Evolutionary conservation across 2,329 filamentous ascomycete species (phyloP), one percentile per base, ranked within the genome.

Genomic region (Penicillium sp.): DNA sequence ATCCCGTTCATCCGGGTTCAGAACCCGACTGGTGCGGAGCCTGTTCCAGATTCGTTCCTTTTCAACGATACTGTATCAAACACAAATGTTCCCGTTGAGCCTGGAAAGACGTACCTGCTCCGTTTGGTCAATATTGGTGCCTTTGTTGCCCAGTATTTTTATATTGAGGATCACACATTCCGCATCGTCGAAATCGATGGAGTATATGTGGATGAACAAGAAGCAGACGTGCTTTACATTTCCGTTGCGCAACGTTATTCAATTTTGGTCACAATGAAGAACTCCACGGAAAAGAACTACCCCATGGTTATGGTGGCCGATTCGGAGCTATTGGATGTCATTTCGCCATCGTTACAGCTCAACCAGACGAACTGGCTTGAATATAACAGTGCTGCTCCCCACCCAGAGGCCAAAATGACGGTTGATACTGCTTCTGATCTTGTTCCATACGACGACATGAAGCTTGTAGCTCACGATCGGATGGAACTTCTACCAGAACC

Each of bases 111-210:
- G 0, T 92, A 92, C 55, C 75, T 91, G n/a, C 79, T 93, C 62
- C 86, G 86, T 29, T 75, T 92, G 61, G 79, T 90, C 66, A 92
- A 92, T 63, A 86, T 91, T 13, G 88, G 86, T 14, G 88, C 88
- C 9, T 92, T 92, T 71, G 78, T 77, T 1, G 74, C 70, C 21
- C 79, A 81, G 59, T 79, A 79, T 55, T 72, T 83, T 54, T 77
- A 72, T 48, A 76, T 81, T 45, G 77, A 81, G 55, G 75, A 70
- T 40, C 78, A 81, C 52, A 86, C 82, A 29, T 84, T 91, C 73
- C 82, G 78, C 22, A 85, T 91, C 51, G 81, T 91, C 31, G 88
- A 91, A 69, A 83, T 91, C 1, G 88, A 91, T 66, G 89, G 88
- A 6, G 79, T 90, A 11, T 91, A 88, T 61, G 85, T 81, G 0